Conservation (phyloP, 2,329 filamentous ascomycete genomes). For the Teratosphaeria viscida region DNA sequence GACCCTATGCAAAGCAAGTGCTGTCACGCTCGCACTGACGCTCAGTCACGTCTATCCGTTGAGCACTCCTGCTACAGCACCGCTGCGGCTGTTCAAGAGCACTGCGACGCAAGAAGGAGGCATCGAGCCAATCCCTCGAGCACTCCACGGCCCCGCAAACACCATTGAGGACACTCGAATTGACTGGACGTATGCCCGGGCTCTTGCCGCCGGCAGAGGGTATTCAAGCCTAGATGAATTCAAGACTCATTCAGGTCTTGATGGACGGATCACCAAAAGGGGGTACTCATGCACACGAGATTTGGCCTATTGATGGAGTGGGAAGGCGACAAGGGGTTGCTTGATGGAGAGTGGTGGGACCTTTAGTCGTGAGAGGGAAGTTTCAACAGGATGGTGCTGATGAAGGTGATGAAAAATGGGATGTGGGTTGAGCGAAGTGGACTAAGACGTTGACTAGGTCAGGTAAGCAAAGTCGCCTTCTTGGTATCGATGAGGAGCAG, state of each 20-base stretch:
- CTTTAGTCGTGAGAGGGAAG: too few relatives aligned
- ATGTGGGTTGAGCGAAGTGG: too few relatives aligned
- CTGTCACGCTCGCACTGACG: neutral
- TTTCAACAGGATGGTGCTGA: too few relatives aligned
- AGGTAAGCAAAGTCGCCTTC: too few relatives aligned
- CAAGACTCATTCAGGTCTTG: neutral
- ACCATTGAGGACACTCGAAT: neutral
- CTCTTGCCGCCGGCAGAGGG: neutral
- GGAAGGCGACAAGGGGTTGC: too few relatives aligned
- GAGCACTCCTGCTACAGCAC: neutral
- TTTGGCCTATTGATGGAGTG: too few relatives aligned
- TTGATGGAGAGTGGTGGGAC: too few relatives aligned
- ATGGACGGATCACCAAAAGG: neutral
- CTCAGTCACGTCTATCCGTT: neutral
- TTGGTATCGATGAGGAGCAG: too few relatives aligned
- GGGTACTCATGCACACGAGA: neutral
- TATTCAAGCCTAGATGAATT: neutral
- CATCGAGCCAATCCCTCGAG: neutral
- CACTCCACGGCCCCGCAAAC: neutral
- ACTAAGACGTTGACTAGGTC: too few relatives aligned
- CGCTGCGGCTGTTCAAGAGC: neutral
- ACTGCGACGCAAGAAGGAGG: neutral
- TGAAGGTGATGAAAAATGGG: too few relatives aligned
- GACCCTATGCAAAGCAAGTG: neutral
- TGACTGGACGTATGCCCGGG: neutral